A percentile compares a stretch with the other conserved stretches of the same genome.
phyloP scores from a whole-genome alignment of 768 basidiomycete genomes.

The Russula vinacea region DNA sequence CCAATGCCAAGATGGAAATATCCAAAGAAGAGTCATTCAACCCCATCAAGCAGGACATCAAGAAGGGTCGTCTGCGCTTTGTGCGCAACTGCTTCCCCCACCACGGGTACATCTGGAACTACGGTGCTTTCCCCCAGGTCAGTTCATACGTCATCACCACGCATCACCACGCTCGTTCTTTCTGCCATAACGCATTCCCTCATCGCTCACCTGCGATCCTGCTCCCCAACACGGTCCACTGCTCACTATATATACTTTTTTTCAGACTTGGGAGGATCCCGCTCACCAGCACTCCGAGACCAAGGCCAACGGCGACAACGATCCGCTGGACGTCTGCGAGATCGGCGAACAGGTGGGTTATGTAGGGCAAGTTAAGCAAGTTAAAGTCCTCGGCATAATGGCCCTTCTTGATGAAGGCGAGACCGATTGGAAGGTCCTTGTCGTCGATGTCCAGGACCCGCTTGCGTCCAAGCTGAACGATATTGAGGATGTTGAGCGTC shows the following conservation, averaged over 20 bases:
- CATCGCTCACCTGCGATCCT: constrained; percentile 7
- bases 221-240: not conserved
- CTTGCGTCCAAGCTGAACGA: constrained; percentile 96
- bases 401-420: constrained; percentile 98
- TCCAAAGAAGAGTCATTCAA: constrained; percentile 98
- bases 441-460: constrained; percentile 93
- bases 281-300: constrained; percentile 84
- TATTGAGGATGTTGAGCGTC: constrained; percentile 97
- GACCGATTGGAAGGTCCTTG: constrained; percentile 99
- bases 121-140: constrained; percentile 98
- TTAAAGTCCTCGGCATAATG: constrained; percentile 99
- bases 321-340: constrained; percentile 99
- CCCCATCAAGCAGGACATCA: constrained; percentile 99
- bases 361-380: constrained; percentile 97
- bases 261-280: constrained; percentile 99
- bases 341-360: constrained; percentile 99
- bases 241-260: not conserved
- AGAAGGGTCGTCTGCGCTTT: constrained; percentile 92
- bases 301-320: constrained; percentile 98
- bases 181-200: not conserved
- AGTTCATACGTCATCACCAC: constrained; percentile 31
- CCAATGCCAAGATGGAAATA: constrained; percentile 99
- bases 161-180: not conserved
- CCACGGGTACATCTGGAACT: constrained; percentile 99
- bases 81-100: constrained; percentile 99